A percentile compares a stretch with the other conserved stretches of the same genome.
These are phyloP conservation scores for Coemansia furcata DNA, from an alignment of 192 early-diverging fungal genomes.

Conservation along the genomic window DNA sequence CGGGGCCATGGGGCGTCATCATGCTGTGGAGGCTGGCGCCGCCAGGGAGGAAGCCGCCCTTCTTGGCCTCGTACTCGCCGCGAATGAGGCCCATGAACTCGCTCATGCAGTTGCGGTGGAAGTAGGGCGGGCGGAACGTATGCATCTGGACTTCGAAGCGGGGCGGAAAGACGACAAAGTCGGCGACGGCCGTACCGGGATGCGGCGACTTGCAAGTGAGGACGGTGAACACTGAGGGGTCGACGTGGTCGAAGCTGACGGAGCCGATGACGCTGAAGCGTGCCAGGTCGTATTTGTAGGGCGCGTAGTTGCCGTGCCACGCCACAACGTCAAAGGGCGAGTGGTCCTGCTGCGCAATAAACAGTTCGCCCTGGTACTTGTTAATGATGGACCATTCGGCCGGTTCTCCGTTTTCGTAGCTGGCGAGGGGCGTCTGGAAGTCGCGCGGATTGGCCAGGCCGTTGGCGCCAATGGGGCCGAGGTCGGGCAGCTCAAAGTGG, in stretches of 20 bases:
- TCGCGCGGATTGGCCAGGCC: conserved; percentile 94
- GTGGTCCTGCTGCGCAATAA: conserved; percentile 70
- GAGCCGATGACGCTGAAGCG: conserved; percentile 84
- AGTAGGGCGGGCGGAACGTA: conserved; percentile 94
- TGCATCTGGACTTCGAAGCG: conserved; percentile 88
- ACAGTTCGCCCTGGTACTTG: conserved; percentile 85
- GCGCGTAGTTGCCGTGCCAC: conserved; percentile 98
- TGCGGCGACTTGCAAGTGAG: conserved; percentile 84
- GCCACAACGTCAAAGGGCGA: conserved; percentile 95
- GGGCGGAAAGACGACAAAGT: conserved; percentile 97
- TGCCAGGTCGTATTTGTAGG: conserved; percentile 88
- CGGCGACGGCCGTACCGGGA: conserved; percentile 83
- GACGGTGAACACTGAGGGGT: conserved; percentile 97
- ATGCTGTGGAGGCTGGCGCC: conserved; percentile 77
- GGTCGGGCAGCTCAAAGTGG: conserved; percentile 93
- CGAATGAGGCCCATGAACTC: conserved; percentile 97
- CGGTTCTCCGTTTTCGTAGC: conserved; percentile 59
- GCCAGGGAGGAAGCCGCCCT: conserved; percentile 86
- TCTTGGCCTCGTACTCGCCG: conserved; percentile 93
- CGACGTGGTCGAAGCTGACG: conserved; percentile 84
- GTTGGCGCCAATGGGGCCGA: conserved; percentile 95
- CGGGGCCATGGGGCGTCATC: conserved; percentile 95
- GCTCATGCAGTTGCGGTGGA: conserved; percentile 96
- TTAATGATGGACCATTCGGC: conserved; percentile 66
- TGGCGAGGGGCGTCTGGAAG: conserved; percentile 84